These are phyloP conservation scores for Suhomyces anneliseae DNA, from an alignment of 1,139 yeast species.

Conservation along the genomic window DNA sequence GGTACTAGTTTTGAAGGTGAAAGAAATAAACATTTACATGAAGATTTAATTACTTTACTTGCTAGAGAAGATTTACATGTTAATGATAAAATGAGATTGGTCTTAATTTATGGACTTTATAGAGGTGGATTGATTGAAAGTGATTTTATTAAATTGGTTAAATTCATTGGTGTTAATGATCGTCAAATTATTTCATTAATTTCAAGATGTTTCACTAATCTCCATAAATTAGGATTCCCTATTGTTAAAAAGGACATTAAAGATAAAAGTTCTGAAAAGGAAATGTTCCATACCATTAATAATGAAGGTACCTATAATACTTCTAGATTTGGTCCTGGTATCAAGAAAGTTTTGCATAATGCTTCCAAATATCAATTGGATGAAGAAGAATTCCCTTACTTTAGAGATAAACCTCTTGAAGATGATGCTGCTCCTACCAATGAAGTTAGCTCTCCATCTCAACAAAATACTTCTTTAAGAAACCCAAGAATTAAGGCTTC, in stretches of 20 bases:
- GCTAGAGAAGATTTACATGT: constrained; percentile 51
- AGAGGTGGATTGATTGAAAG: constrained; percentile 80
- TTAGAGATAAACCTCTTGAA: constrained; percentile 71
- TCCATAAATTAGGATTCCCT: constrained; percentile 65
- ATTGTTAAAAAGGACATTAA: constrained; percentile 53
- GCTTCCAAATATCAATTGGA: constrained; percentile 52
- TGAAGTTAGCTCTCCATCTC: constrained; percentile 11
- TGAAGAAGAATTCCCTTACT: constrained; percentile 66
- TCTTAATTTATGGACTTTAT: constrained; percentile 76
- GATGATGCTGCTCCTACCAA: constrained; percentile 43
- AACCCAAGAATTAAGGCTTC: constrained; percentile 77
- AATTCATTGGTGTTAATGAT: constrained; percentile 64
- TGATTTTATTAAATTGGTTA: constrained; percentile 70
- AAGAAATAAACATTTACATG: constrained; percentile 62
- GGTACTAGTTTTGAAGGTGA: constrained; percentile 75
- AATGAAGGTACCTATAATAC: constrained; percentile 69
- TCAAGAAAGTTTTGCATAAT: constrained; percentile 56
- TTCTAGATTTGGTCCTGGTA: constrained; percentile 74
- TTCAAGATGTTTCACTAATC: constrained; percentile 58
- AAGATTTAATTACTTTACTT: constrained; percentile 60
- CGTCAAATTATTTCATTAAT: constrained; percentile 52
- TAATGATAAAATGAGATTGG: constrained; percentile 71
- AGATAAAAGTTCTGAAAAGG: constrained; percentile 41
- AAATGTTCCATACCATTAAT: constrained; percentile 63
- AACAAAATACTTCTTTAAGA: constrained; percentile 47